Evolutionary conservation across 495 filamentous ascomycete species (phyloP).

Genomic region (Gamarada debralockiae): DNA sequence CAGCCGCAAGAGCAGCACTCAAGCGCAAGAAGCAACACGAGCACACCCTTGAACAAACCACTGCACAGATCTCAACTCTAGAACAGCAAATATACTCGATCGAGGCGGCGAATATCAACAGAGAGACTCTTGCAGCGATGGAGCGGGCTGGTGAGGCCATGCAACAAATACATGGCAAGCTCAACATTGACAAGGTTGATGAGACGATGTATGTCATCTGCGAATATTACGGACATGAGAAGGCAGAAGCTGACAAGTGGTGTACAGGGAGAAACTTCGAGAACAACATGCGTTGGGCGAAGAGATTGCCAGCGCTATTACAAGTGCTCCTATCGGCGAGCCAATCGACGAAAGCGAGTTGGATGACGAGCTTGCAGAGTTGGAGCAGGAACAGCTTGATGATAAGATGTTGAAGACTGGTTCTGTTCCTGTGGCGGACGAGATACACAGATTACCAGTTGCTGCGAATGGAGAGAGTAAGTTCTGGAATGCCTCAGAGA

Average conservation of each 20-base stretch:
- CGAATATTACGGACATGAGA: not conserved
- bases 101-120: slow-evolving; percentile 97
- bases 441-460: slow-evolving; percentile 67
- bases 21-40: slow-evolving; percentile 93
- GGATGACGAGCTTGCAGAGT: slow-evolving; percentile 67
- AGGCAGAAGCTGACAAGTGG: slow-evolving; percentile 23
- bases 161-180: slow-evolving; percentile 83
- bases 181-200: slow-evolving; percentile 92
- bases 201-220: slow-evolving; percentile 78
- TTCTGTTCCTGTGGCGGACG: slow-evolving; percentile 59
- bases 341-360: slow-evolving; percentile 83
- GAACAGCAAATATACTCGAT: slow-evolving; percentile 96
- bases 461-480: slow-evolving; percentile 71
- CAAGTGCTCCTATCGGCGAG: slow-evolving; percentile 62
- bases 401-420: slow-evolving; percentile 91
- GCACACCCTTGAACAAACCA: slow-evolving; percentile 84
- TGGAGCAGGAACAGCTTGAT: slow-evolving; percentile 86
- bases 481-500: slow-evolving; percentile 29
- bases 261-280: slow-evolving; percentile 77
- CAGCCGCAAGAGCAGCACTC: slow-evolving; percentile 87
- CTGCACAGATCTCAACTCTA: slow-evolving; percentile 81
- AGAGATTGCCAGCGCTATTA: slow-evolving; percentile 86
- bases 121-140: slow-evolving; percentile 94
- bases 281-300: slow-evolving; percentile 91
- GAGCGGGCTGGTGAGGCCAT: slow-evolving; percentile 83